A percentile compares a stretch with the other conserved stretches of the same genome.
Conservation (phyloP, 2,329 filamentous ascomycete genomes). For the Pezicula carpinea region DNA sequence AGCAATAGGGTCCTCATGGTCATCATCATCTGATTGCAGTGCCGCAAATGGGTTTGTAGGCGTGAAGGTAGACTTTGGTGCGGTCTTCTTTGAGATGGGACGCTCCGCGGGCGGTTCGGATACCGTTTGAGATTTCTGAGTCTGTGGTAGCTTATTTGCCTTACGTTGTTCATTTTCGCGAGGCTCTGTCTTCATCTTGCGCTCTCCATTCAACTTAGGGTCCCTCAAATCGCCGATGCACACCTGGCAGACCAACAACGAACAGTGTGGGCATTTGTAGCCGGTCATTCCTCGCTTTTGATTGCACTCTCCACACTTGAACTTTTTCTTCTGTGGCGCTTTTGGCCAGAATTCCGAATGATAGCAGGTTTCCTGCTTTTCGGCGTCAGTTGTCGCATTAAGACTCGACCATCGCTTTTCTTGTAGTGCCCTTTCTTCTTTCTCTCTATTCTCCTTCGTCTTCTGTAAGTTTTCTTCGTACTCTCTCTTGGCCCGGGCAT, state of each 20-base stretch:
- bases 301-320: constrained; percentile 13
- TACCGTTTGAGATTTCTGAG: too few species aligned
- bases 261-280: constrained; percentile 15
- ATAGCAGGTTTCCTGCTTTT: constrained; percentile 12
- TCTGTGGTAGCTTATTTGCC: too few species aligned
- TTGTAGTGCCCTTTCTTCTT: neutral
- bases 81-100: too few species aligned
- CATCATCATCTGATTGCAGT: too few species aligned
- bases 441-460: constrained; percentile 1
- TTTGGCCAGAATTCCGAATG: constrained; percentile 16
- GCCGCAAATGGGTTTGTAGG: too few species aligned
- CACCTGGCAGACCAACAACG: constrained; percentile 9
- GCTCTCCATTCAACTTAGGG: too few species aligned
- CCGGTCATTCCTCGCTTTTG: constrained; percentile 13
- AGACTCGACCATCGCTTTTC: constrained; percentile 4
- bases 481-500: neutral
- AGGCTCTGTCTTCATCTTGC: too few species aligned
- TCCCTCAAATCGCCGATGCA: constrained; percentile 4
- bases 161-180: too few species aligned
- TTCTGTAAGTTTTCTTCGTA: neutral
- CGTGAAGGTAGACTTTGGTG: too few species aligned
- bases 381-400: constrained; percentile 5
- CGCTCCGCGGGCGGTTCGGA: too few species aligned
- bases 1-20: too few species aligned
- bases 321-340: constrained; percentile 12